These are phyloP conservation scores for Wallacemonas collosoma DNA, from an alignment of 208 protist species.

Conservation along the genomic window DNA sequence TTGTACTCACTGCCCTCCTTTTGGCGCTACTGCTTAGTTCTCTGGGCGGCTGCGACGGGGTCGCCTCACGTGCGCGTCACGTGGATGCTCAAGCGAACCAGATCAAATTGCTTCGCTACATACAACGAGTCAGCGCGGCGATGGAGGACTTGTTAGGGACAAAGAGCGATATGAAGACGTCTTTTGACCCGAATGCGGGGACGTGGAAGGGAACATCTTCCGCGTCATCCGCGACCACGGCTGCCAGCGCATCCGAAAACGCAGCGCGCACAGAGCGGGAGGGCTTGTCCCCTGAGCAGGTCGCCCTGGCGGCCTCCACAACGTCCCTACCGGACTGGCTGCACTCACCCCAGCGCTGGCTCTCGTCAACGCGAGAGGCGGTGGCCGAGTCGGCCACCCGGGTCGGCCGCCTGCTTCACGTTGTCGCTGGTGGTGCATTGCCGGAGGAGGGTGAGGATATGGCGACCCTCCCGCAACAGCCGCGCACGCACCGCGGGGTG, in stretches of 20 bases:
- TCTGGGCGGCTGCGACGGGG: background rate
- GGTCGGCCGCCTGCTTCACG: slow-evolving; percentile 11
- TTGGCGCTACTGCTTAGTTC: background rate
- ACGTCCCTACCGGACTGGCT: slow-evolving; percentile 4
- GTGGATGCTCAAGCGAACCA: background rate
- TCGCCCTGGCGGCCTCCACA: background rate
- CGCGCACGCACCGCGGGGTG: too few relatives aligned
- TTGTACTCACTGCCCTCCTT: background rate
- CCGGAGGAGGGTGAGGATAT: slow-evolving; percentile 3
- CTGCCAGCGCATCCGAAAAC: too few relatives aligned
- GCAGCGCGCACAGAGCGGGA: background rate
- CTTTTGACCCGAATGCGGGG: too few relatives aligned
- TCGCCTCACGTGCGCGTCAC: background rate
- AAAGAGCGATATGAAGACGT: background rate
- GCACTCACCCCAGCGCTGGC: slow-evolving; percentile 15
- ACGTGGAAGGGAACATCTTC: too few relatives aligned
- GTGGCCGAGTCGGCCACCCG: slow-evolving; percentile 1
- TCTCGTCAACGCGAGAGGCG: slow-evolving; percentile 1
- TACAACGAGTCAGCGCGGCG: slow-evolving; percentile 24
- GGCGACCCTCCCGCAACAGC: too few relatives aligned
- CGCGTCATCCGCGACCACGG: too few relatives aligned
- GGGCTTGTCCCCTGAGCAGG: background rate
- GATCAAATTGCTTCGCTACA: slow-evolving; percentile 22
- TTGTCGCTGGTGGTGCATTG: slow-evolving; percentile 15
- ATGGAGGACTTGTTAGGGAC: slow-evolving; percentile 21